phyloP scores from a whole-genome alignment of 495 filamentous ascomycete species.

The Xylaria venustula region DNA sequence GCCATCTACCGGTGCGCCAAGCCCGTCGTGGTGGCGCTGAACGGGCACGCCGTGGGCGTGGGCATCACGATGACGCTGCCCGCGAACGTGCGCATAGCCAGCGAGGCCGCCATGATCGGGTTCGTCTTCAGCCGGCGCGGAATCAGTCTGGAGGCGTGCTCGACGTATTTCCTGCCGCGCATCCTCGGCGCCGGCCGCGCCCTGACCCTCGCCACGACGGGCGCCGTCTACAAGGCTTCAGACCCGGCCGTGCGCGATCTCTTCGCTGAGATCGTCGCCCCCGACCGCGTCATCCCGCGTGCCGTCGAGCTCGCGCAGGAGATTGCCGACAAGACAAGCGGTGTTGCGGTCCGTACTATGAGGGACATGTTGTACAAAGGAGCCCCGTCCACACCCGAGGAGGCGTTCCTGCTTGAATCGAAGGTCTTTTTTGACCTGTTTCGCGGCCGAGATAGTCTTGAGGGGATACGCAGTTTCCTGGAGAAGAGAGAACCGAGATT shows the following conservation, averaged over 20 bases:
- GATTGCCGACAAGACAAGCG: slow-evolving; percentile 57
- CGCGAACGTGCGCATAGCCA: slow-evolving; percentile 56
- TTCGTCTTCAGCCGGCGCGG: slow-evolving; percentile 65
- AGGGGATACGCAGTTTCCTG: slow-evolving; percentile 46
- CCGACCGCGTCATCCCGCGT: slow-evolving; percentile 51
- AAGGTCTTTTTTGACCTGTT: slow-evolving; percentile 57
- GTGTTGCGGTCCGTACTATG: slow-evolving; percentile 54
- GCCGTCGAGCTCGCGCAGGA: slow-evolving; percentile 59
- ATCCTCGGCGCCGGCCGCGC: slow-evolving; percentile 58
- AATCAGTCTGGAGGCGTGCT: slow-evolving; percentile 61
- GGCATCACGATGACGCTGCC: slow-evolving; percentile 69
- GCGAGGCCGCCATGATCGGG: slow-evolving; percentile 55
- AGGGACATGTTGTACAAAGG: slow-evolving; percentile 60
- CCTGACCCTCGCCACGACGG: slow-evolving; percentile 58
- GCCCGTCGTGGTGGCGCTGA: slow-evolving; percentile 63
- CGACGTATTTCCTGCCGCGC: slow-evolving; percentile 62
- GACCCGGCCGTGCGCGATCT: slow-evolving; percentile 53
- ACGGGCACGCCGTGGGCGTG: slow-evolving; percentile 64
- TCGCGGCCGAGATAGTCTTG: slow-evolving; percentile 45
- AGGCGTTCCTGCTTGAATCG: slow-evolving; percentile 58
- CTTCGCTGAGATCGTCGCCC: slow-evolving; percentile 54
- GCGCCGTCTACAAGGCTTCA: slow-evolving; percentile 53
- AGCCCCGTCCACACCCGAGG: slow-evolving; percentile 50
- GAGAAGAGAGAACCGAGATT: slow-evolving; percentile 53
- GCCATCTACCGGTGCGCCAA: slow-evolving; percentile 63